Conservation (phyloP, 2,329 filamentous ascomycete species). For the Emericellopsis cladophorae region DNA sequence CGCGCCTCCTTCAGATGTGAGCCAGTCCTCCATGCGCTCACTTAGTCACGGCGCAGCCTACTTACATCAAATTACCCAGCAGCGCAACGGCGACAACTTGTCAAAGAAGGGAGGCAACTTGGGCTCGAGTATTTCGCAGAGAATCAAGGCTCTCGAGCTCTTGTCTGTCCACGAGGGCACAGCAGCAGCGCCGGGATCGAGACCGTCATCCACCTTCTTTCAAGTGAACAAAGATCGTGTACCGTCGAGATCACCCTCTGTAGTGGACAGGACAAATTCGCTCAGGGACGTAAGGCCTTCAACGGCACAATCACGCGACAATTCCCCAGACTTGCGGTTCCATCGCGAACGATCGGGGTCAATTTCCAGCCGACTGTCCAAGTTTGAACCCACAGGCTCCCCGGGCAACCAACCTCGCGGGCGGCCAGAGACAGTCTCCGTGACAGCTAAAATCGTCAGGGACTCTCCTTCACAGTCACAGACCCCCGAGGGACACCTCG, state of each 20-base stretch:
- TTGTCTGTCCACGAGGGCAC: slow-evolving; percentile 33
- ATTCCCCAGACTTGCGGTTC: slow-evolving; percentile 26
- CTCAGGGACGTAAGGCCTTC: slow-evolving; percentile 13
- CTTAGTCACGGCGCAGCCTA: slow-evolving; percentile 40
- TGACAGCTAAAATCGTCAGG: slow-evolving; percentile 73
- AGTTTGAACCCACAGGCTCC: slow-evolving; percentile 31
- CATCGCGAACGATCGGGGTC: slow-evolving; percentile 40
- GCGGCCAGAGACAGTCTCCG: slow-evolving; percentile 67
- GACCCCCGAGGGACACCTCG: slow-evolving; percentile 22
- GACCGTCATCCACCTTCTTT: slow-evolving; percentile 43
- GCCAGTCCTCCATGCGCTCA: slow-evolving; percentile 34
- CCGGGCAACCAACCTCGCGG: slow-evolving; percentile 25
- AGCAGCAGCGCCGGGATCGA: slow-evolving; percentile 14
- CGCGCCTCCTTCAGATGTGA: slow-evolving; percentile 27
- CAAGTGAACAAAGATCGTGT: slow-evolving; percentile 40
- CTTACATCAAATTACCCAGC: slow-evolving; percentile 39
- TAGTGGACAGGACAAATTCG: slow-evolving; percentile 29
- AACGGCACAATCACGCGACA: slow-evolving; percentile 27
- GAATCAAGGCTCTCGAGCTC: slow-evolving; percentile 87
- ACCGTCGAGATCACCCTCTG: slow-evolving; percentile 29
- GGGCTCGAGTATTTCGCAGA: slow-evolving; percentile 81
- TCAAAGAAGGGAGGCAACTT: slow-evolving; percentile 63
- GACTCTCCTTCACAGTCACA: slow-evolving; percentile 27
- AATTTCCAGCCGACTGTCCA: slow-evolving; percentile 40
- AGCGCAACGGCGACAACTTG: slow-evolving; percentile 24